phyloP scores from a whole-genome alignment of 495 filamentous ascomycete species.

The Thozetella sp. region DNA sequence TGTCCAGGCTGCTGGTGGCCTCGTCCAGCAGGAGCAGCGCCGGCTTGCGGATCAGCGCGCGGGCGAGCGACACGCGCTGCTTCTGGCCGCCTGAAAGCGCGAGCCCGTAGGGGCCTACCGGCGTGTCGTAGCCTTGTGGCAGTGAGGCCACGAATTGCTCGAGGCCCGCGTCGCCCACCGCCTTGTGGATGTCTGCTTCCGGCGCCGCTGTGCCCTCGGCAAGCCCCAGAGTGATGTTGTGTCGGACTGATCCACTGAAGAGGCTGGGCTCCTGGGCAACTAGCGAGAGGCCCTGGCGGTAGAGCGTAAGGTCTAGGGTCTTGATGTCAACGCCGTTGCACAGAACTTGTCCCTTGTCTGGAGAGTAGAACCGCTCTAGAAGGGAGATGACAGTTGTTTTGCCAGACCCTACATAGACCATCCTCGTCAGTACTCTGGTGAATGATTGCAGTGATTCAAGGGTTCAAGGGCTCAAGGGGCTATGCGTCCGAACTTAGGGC shows the following conservation, averaged over 20 bases:
- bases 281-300: constrained; percentile 49
- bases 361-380: constrained; percentile 59
- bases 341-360: constrained; percentile 47
- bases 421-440: constrained; percentile 30
- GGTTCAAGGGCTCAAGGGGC: no score
- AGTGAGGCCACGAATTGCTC: constrained; percentile 53
- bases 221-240: constrained; percentile 55
- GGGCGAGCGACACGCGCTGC: constrained; percentile 71
- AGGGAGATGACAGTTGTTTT: constrained; percentile 66
- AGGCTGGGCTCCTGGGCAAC: constrained; percentile 61
- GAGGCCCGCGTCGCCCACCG: constrained; percentile 55
- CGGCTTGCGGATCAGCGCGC: constrained; percentile 72
- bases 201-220: constrained; percentile 31
- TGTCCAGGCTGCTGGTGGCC: constrained; percentile 72
- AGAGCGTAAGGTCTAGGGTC: constrained; percentile 31
- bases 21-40: constrained; percentile 73
- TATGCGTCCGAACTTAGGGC: no score
- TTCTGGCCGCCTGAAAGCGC: constrained; percentile 73
- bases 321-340: constrained; percentile 43
- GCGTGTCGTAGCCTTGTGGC: constrained; percentile 56
- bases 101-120: constrained; percentile 61
- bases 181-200: constrained; percentile 47
- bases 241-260: constrained; percentile 48
- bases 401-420: constrained; percentile 54
- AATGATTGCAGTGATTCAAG: no score